Evolutionary conservation across 345 rosid species (phyloP).

Genomic region (Syzygium aromaticum): DNA sequence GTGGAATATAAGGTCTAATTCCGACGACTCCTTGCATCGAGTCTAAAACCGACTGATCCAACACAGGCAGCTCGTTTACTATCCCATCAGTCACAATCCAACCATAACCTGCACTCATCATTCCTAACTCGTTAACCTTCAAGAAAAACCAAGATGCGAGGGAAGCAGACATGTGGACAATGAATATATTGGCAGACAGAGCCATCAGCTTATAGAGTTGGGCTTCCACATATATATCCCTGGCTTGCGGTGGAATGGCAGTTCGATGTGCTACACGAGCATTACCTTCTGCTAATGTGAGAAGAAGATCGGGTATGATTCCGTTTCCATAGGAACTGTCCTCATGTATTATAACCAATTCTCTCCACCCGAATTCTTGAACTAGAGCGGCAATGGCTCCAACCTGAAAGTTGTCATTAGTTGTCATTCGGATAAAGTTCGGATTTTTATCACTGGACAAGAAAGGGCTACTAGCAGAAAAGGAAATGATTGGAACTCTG

Average conservation of each 20-base stretch:
- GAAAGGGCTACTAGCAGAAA: neutral
- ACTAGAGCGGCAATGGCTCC: conserved; percentile 9
- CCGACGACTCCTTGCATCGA: neutral
- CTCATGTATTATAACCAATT: conserved; percentile 10
- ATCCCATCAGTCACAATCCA: neutral
- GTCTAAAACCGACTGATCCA: neutral
- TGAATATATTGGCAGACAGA: neutral
- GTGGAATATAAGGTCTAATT: neutral
- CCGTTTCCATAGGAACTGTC: conserved; percentile 6
- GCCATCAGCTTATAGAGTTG: neutral
- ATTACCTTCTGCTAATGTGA: neutral
- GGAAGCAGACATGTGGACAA: neutral
- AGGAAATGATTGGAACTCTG: neutral
- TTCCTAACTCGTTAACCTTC: neutral
- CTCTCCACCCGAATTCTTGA: conserved; percentile 14
- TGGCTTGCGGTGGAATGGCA: neutral
- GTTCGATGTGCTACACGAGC: neutral
- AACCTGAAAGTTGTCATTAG: conserved; percentile 7
- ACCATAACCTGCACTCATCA: neutral
- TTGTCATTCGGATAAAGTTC: conserved; percentile 10
- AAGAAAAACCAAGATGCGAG: neutral
- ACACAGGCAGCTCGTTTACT: neutral
- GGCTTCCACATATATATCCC: neutral
- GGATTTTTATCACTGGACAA: neutral
- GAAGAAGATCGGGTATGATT: neutral